Base-by-base conservation (phyloP, 1,284 basidiomycete genomes). In the Malassezia equina region DNA sequence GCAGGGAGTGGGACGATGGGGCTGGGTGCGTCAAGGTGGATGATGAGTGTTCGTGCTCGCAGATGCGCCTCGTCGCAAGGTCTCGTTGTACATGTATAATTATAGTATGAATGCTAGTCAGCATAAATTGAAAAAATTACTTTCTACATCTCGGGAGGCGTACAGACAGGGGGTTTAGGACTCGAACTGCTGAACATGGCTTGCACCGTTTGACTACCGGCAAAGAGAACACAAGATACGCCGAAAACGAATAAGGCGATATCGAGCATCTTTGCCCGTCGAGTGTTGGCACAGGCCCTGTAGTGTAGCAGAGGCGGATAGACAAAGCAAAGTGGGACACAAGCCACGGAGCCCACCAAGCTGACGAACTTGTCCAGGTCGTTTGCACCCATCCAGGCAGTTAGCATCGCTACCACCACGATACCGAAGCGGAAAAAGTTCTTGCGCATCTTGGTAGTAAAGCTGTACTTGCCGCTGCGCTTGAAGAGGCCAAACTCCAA, bases 351-450 rank as follows among this genome's bases (percentile, higher is more conserved):
- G 19, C 93, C 93, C 55, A 98, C 82, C 64, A 98, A 82, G 13
- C 88, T 83, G 13, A 98, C 93, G 73, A 96, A 96, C 78, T 96
- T 96, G 79, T 99, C 94, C 50, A 98, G 77, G 76, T 95, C 90
- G 40, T 79, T 81, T 19, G 90, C 90, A 13, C 93, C 93, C 6
- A 80, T 78, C 83, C 85, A 91, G 54, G 86, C 87, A 57, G 94
- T 77, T 21, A 80, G 72, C 1, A 85, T 84, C 75, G 87, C 89
- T 55, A 84, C 77, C 56, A 86, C 75, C 32, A 95, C 89, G 56
- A 86, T 81, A 12, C 78, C 73, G 52, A 84, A 85, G 48, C 94
- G 80, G 80, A 96, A 93, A 23, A 81, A 69, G 71, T 98, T 98
- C 83, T 98, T 98, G 67, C 84, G 79, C 89, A 93, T 79, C 66